phyloP scores from a whole-genome alignment of 192 early-diverging fungal genomes.

The Backusella circina region DNA sequence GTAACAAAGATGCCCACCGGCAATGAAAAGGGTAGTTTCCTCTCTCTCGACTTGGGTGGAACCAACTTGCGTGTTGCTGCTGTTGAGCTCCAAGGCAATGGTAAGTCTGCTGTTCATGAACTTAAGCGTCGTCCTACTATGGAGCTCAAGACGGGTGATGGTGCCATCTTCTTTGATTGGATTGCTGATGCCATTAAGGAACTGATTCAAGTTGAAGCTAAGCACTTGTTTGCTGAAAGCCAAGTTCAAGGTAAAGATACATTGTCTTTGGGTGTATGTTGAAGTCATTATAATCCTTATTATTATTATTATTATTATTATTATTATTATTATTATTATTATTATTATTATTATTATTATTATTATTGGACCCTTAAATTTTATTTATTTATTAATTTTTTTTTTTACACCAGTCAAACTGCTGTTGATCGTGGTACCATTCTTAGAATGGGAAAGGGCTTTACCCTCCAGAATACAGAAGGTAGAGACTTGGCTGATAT shows the following conservation, averaged over 20 bases:
- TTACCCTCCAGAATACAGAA: slow-evolving; percentile 68
- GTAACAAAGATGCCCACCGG: slow-evolving; percentile 79
- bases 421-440: slow-evolving; percentile 47
- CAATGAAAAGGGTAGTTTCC: slow-evolving; percentile 79
- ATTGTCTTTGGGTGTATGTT: slow-evolving; percentile 69
- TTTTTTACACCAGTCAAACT: slow-evolving; percentile 45
- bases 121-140: slow-evolving; percentile 73
- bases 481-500: slow-evolving; percentile 84
- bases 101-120: slow-evolving; percentile 58
- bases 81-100: slow-evolving; percentile 77
- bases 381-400: slow-evolving; percentile 6
- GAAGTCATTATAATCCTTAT: slow-evolving; percentile 84
- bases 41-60: slow-evolving; percentile 93
- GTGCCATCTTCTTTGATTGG: slow-evolving; percentile 76
- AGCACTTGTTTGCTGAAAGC: slow-evolving; percentile 20
- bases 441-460: slow-evolving; percentile 80
- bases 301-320: too few relatives aligned
- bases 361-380: slow-evolving; percentile 3
- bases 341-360: too few relatives aligned
- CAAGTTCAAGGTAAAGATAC: slow-evolving; percentile 28
- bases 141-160: slow-evolving; percentile 76
- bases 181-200: slow-evolving; percentile 58
- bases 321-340: too few relatives aligned
- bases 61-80: slow-evolving; percentile 90
- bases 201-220: slow-evolving; percentile 23